Conservation (phyloP, 2,329 filamentous ascomycete genomes). For the Amesomyces nigricolor region DNA sequence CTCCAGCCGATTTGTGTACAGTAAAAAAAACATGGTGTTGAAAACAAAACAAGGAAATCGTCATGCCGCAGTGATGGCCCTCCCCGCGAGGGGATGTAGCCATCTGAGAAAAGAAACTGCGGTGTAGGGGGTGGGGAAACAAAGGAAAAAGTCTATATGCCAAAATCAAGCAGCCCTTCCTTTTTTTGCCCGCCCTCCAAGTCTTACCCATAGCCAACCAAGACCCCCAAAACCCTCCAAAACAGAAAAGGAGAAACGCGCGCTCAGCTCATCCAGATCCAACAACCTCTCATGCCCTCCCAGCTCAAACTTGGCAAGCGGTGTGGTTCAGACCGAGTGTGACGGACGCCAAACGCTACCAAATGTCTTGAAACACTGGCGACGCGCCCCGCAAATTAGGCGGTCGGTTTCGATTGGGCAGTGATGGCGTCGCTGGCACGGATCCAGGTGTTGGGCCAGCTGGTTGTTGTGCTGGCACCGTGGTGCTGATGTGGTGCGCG, state of each 20-base stretch:
- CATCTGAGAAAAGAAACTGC: constrained; percentile 15
- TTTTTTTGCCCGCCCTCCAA: constrained; percentile 20
- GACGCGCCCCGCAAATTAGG: constrained; percentile 5
- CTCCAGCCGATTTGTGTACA: constrained; percentile 26
- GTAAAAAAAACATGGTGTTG: constrained; percentile 19
- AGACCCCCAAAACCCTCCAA: constrained; percentile 6
- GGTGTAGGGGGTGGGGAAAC: constrained; percentile 13
- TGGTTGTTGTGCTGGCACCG: constrained; percentile 5
- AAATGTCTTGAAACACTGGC: neutral
- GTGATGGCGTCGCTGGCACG: constrained; percentile 1
- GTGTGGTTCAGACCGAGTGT: constrained; percentile 1
- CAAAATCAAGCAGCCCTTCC: constrained; percentile 19
- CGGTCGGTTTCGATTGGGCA: constrained; percentile 9
- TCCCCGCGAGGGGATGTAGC: constrained; percentile 16
- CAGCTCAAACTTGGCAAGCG: neutral
- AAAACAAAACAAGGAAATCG: constrained; percentile 16
- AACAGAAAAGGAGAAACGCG: constrained; percentile 8
- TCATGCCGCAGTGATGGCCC: constrained; percentile 9
- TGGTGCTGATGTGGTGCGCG: constrained; percentile 15
- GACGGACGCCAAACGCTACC: neutral
- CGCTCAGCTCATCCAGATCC: neutral
- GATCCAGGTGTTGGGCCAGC: constrained; percentile 6
- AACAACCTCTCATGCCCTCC: neutral
- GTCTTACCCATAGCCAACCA: constrained; percentile 22
- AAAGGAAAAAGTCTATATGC: constrained; percentile 28